These are phyloP conservation scores for Fusarium anthophilum DNA, from an alignment of 2,329 filamentous ascomycete genomes.

Conservation along the genomic window DNA sequence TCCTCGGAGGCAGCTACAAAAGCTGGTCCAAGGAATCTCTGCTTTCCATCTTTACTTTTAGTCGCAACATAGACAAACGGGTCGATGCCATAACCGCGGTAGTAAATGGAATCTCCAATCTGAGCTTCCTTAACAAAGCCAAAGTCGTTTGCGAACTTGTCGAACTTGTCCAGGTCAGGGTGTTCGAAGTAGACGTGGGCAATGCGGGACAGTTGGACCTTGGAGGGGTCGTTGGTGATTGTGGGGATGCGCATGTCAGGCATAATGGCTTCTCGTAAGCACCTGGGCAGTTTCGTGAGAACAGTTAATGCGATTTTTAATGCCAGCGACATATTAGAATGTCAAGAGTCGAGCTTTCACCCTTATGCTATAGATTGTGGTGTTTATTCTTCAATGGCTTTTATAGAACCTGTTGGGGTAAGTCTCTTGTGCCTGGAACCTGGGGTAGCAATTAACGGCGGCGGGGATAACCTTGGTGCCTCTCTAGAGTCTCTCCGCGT, in stretches of 20 bases:
- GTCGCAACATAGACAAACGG: background rate
- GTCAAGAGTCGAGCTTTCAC: too few species aligned
- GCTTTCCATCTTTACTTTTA: background rate
- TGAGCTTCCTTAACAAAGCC: background rate
- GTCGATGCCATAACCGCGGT: background rate
- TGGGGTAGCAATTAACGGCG: too few species aligned
- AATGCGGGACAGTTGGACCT: background rate
- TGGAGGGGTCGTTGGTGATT: background rate
- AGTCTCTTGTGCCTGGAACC: background rate
- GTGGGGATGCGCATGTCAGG: background rate
- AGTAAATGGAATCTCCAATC: background rate
- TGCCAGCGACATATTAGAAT: background rate
- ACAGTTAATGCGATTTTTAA: background rate
- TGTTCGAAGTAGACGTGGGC: background rate
- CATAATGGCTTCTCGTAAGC: background rate
- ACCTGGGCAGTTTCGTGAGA: background rate
- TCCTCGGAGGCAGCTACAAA: background rate
- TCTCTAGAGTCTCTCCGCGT: background rate
- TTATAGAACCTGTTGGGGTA: background rate
- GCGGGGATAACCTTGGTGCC: too few species aligned
- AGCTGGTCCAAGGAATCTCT: background rate
- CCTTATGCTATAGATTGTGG: rapidly evolving
- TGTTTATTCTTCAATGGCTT: background rate
- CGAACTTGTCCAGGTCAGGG: background rate
- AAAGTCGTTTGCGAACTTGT: background rate